Conservation (phyloP, 345 rosid species). For the Rhodamnia argentea region DNA sequence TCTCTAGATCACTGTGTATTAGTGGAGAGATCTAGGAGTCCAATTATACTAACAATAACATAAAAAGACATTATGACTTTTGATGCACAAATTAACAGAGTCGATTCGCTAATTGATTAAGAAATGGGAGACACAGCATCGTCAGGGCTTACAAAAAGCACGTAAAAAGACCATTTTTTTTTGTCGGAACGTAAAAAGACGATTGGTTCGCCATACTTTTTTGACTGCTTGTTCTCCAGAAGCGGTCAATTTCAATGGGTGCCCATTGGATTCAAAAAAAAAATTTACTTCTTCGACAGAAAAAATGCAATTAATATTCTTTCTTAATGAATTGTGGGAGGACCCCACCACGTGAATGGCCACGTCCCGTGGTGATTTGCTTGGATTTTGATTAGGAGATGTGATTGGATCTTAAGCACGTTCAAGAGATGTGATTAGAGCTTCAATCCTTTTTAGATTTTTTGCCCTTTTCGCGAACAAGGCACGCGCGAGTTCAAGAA, state of each 20-base stretch:
- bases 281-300: neutral
- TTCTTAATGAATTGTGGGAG: neutral
- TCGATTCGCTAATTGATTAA: neutral
- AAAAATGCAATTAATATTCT: neutral
- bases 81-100: neutral
- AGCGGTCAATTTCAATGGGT: neutral
- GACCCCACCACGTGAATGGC: neutral
- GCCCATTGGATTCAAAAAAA: neutral
- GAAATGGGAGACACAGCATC: neutral
- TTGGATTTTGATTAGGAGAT: neutral
- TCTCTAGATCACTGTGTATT: neutral
- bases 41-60: neutral
- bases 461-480: neutral
- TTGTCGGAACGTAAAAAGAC: neutral
- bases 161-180: neutral
- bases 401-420: neutral
- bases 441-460: neutral
- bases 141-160: neutral
- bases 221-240: neutral
- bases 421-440: neutral
- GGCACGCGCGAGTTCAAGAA: neutral
- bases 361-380: neutral
- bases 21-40: neutral
- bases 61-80: neutral
- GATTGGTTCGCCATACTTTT: neutral